phyloP scores from a whole-genome alignment of 106 monocot genomes.

The Hemerocallis citrina region DNA sequence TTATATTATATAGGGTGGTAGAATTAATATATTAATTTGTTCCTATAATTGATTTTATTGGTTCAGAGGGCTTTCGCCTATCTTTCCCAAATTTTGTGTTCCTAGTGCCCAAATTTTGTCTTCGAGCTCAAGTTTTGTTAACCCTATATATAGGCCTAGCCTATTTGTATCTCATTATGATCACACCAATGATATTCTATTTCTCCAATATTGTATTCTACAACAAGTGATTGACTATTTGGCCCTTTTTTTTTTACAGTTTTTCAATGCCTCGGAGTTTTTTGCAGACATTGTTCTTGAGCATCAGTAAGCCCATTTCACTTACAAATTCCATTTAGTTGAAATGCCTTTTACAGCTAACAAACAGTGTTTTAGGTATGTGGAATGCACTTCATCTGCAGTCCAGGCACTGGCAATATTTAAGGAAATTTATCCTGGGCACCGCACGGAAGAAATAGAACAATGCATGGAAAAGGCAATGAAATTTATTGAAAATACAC shows the following conservation, averaged over 20 bases:
- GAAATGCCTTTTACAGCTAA: background rate
- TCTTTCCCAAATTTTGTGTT: no score
- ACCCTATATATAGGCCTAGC: no score
- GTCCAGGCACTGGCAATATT: constrained; percentile 8
- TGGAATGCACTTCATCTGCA: constrained; percentile 7
- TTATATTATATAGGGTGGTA: no score
- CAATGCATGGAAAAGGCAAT: background rate
- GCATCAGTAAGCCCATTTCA: background rate
- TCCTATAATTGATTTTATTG: no score
- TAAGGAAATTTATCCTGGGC: constrained; percentile 5
- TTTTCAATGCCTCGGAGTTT: constrained; percentile 8
- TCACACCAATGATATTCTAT: no score
- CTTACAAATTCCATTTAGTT: background rate
- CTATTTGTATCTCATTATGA: no score
- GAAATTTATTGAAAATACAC: constrained; percentile 2
- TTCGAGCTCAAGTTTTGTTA: no score
- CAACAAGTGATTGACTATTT: no score
- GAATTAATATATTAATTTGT: no score
- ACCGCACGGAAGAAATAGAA: constrained; percentile 4
- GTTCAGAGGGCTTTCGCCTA: no score
- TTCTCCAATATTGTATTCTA: no score
- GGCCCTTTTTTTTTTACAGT: constrained; percentile 1
- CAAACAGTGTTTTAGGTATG: constrained; percentile 1
- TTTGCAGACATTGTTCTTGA: constrained; percentile 11
- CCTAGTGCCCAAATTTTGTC: no score